Evolutionary conservation across 257 asterid species (phyloP), one percentile per base, ranked within the genome.

Genomic region (Fraxinus cuspidata): DNA sequence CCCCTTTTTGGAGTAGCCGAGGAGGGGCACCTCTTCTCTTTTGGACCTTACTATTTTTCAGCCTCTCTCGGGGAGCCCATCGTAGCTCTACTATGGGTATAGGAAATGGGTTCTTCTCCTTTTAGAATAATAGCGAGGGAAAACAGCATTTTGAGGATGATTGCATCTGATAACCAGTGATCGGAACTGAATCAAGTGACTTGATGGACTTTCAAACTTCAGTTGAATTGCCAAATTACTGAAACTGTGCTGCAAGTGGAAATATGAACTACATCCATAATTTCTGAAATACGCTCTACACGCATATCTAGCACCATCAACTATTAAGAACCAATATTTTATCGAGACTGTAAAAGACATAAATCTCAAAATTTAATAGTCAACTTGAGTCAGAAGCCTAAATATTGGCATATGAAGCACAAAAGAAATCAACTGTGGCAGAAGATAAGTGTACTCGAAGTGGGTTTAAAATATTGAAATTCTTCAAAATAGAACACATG

Each of bases 61-160:
- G 70, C 88, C 97, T 93, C 84, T 88, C 91, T 80, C 98, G 83
- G 31, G 99, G 98, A 82, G 90, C 90, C 79, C 99, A 83, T 12
- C 98, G 82, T 85, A 93, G 83, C 86, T 95, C 99, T 66, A 93
- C 85, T 32, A 95, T 77, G 79, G 99, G 98, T 80, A 93, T 81
- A 9, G 98, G 97, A 82, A 95, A 95, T 31, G 97, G 99, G 87
- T 93, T 95, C 87, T 91, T 95, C 84, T 90, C 97, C 75, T 85
- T 83, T 81, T 93, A 19, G 98, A 90, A 83, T 89, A 89, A 82
- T 90, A 86, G 71, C 92, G 97, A 74, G 99, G 98, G 19, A 93
- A 87, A 87, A 93, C 99, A 74, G 94, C 88, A 88, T 95, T 95
- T 83, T 95, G 99, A 44, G 98, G 94, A 77, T 84, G 40, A 75